Percentiles rank a stretch among this genome's conserved stretches.
phyloP scores from a whole-genome alignment of 1,284 basidiomycete species.

The Cutaneotrichosporon spelunceum region DNA sequence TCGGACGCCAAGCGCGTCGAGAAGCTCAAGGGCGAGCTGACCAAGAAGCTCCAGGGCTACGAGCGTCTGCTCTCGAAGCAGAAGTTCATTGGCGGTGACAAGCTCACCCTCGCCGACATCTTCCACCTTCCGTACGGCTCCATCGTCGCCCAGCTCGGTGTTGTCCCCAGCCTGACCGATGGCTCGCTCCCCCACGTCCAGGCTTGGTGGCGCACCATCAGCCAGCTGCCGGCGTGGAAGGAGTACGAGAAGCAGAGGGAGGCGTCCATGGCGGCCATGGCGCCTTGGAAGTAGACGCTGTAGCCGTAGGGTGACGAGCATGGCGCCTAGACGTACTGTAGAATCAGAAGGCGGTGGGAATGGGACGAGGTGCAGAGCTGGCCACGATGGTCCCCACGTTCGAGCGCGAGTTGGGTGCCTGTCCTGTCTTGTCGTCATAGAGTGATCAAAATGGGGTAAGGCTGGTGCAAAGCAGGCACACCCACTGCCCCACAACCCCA shows the following conservation, averaged over 20 bases:
- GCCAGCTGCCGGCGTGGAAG: constrained; percentile 24
- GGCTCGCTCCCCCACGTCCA: constrained; percentile 34
- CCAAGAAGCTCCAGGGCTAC: constrained; percentile 55
- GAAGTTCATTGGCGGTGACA: constrained; percentile 58
- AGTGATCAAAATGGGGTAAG: too few relatives aligned
- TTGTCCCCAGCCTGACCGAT: constrained; percentile 28
- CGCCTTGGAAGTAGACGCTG: background rate
- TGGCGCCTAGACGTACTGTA: background rate
- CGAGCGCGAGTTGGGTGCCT: too few relatives aligned
- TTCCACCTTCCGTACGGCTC: constrained; percentile 58
- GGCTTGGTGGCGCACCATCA: constrained; percentile 36
- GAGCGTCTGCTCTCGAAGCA: constrained; percentile 58
- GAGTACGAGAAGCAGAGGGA: constrained; percentile 11
- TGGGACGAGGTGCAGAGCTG: too few relatives aligned
- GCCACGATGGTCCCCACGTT: too few relatives aligned
- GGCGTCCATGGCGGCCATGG: background rate
- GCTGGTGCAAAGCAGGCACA: too few relatives aligned
- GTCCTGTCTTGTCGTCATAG: too few relatives aligned
- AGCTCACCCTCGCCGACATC: constrained; percentile 59
- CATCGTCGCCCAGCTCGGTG: constrained; percentile 17
- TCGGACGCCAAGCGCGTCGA: constrained; percentile 47
- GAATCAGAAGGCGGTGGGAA: background rate
- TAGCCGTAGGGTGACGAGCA: background rate
- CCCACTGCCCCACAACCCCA: too few relatives aligned
- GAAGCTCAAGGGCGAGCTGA: constrained; percentile 41